These are phyloP conservation scores for Amanita pallidorosea DNA, from an alignment of 768 basidiomycete species.

Conservation along the genomic window DNA sequence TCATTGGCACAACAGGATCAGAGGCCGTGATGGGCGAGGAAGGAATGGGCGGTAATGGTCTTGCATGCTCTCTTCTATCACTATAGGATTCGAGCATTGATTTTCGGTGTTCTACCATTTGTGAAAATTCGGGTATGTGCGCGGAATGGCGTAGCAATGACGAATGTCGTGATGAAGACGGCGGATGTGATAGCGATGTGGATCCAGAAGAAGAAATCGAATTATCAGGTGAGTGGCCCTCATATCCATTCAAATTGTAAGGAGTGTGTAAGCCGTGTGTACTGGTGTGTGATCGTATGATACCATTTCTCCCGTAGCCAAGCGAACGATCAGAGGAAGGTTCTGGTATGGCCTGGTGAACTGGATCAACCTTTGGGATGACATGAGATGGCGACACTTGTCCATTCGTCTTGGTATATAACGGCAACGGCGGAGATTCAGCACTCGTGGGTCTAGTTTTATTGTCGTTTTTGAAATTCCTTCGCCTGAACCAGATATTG, in stretches of 20 bases:
- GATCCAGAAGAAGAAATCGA: conserved; percentile 1
- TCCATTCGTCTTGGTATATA: neutral
- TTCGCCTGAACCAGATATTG: conserved; percentile 41
- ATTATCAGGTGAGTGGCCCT: neutral
- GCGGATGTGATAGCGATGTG: neutral
- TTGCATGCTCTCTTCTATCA: neutral
- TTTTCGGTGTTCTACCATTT: conserved; percentile 4
- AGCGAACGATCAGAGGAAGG: neutral
- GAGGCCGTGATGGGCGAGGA: neutral
- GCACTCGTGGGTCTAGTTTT: neutral
- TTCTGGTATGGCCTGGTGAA: neutral
- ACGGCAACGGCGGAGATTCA: conserved; percentile 6
- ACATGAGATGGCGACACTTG: neutral
- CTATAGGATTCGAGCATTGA: neutral
- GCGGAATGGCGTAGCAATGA: neutral
- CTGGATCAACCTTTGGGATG: neutral
- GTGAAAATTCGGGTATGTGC: neutral
- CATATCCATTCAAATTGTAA: neutral
- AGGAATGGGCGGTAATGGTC: conserved; percentile 4
- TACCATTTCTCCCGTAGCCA: neutral
- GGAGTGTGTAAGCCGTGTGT: neutral
- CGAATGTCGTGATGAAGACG: neutral
- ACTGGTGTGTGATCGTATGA: neutral
- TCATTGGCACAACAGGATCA: neutral
- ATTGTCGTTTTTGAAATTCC: conserved; percentile 30